Base-by-base conservation (phyloP, 176 grass and related monocot species). In the Aegilops umbellulata region DNA sequence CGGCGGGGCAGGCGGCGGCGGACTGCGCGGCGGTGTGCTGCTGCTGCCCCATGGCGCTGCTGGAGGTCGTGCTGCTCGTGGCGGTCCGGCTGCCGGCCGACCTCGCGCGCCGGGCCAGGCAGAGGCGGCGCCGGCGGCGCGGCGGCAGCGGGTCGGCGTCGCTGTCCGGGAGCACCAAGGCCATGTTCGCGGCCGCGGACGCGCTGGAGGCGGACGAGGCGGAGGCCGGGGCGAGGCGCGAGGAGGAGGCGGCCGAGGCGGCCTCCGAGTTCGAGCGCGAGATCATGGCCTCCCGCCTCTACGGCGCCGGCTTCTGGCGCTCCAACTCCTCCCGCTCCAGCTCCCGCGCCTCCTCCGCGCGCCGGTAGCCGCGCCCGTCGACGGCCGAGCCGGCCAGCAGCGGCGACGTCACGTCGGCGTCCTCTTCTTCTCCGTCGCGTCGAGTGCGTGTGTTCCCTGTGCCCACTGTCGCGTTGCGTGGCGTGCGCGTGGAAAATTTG, bases 21-120 rank as follows among this genome's bases (percentile, higher is more conserved):
- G 90, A 89, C 75, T 98, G 93, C 75, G 79, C 96, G 0, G 93
- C 91, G 29, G 61, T 98, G 61, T 89, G 90, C 69, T 98, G 93
- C 90, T 95, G 96, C 82, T 92, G 89, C 75, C 93, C 96, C 11
- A 90, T 89, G 16, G 93, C 81, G 49, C 68, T 98, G 62, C 69
- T 95, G 12, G 82, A 91, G 65, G 31, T 98, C 20, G 41, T 94
- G 36, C 88, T 87, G 46, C 80, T 87, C 58, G 63, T 87, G 17
- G 25, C 88, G 14, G 76, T 87, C 80, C 22, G 20, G 60, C 84
- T 90, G n/a, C 76, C 82, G 61, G 70, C 76, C 55, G 85, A 78
- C 67, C 72, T 84, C 87, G 39, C 87, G 47, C 32, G 86, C 44
- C 84, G 84, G 42, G 55, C 74, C 32, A 65, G 57, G 32, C 3